These are phyloP conservation scores for Globisporangium nunn DNA, from an alignment of 352 stramenopile genomes.

Conservation along the genomic window DNA sequence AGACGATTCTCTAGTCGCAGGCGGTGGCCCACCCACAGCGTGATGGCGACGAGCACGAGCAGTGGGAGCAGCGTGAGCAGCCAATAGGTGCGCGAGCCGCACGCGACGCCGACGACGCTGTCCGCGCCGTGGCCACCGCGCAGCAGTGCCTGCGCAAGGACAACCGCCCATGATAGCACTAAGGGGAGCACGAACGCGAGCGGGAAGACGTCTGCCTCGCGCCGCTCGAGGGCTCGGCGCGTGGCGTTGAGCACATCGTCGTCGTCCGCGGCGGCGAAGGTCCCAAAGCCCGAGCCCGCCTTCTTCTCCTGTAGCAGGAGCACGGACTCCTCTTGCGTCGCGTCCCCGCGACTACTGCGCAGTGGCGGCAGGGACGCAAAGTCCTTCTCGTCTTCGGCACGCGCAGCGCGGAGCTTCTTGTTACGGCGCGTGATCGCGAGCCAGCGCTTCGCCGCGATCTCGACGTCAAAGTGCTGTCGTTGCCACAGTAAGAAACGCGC, in stretches of 20 bases:
- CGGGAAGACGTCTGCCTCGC: constrained; percentile 48
- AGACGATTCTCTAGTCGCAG: constrained; percentile 67
- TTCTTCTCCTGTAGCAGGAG: constrained; percentile 17
- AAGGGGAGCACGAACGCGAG: constrained; percentile 48
- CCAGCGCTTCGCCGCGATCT: constrained; percentile 54
- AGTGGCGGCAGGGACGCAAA: constrained; percentile 53
- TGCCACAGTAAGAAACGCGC: no score
- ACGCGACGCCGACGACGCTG: constrained; percentile 90
- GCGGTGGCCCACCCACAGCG: constrained; percentile 41
- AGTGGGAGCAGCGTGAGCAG: constrained; percentile 84
- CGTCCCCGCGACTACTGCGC: background rate
- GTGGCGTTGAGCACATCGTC: constrained; percentile 26
- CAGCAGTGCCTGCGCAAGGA: constrained; percentile 65
- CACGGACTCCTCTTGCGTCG: background rate
- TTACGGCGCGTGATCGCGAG: constrained; percentile 55
- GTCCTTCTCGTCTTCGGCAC: constrained; percentile 49
- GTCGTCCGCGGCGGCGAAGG: constrained; percentile 33
- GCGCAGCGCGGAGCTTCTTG: constrained; percentile 34
- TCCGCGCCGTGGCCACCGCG: constrained; percentile 61
- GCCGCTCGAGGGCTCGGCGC: constrained; percentile 36
- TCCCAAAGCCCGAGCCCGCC: constrained; percentile 36
- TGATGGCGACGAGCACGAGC: constrained; percentile 56
- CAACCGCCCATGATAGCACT: constrained; percentile 57
- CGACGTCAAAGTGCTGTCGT: constrained; percentile 59
- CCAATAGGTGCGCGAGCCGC: constrained; percentile 91